Base-by-base conservation (phyloP, 139 green algal genomes). In the Coelastrella sp. region DNA sequence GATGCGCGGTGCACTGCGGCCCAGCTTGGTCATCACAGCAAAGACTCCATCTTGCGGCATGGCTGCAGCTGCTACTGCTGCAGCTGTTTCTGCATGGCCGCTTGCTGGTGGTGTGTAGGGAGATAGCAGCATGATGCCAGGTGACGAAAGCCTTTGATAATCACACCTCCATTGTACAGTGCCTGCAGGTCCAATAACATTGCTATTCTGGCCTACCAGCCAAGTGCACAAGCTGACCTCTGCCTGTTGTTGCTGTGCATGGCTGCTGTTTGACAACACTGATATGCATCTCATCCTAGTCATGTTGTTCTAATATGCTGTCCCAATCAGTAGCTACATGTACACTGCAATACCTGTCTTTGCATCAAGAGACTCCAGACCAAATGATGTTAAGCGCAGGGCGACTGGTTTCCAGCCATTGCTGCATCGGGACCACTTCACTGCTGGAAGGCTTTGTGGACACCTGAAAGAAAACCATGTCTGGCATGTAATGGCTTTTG, bases 311-410 rank as follows among this genome's bases (percentile, higher is more conserved):
- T n/a, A n/a, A n/a, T n/a, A n/a, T n/a, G n/a, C n/a, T n/a, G n/a
- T n/a, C n/a, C n/a, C n/a, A n/a, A n/a, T n/a, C n/a, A n/a, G n/a
- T n/a, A n/a, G n/a, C n/a, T n/a, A n/a, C n/a, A n/a, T n/a, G n/a
- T n/a, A n/a, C n/a, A n/a, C 30, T 32, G 38, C 21, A 19, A 17
- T 63, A 72, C 78, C 51, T 73, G 67, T 37, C 35, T 78, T 23
- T 13, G 50, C 25, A 5, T 81, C 60, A 43, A 96, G 43, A n/a
- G 88, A 77, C 81, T 95, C 93, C 59, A 96, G 71, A 19, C 87
- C 87, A 71, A 85, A 90, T 0, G 89, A 77, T 3, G 89, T 92
- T 34, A 96, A 74, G 9, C 89, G 84, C 82, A 96, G 86, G 60
- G 63, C 71, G 25, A 87, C 85, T 2, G 88, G 60, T 21, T 86